Evolutionary conservation across 495 filamentous ascomycete genomes (phyloP), one percentile per base, ranked within the genome.

Genomic region (Choiromyces venosus): DNA sequence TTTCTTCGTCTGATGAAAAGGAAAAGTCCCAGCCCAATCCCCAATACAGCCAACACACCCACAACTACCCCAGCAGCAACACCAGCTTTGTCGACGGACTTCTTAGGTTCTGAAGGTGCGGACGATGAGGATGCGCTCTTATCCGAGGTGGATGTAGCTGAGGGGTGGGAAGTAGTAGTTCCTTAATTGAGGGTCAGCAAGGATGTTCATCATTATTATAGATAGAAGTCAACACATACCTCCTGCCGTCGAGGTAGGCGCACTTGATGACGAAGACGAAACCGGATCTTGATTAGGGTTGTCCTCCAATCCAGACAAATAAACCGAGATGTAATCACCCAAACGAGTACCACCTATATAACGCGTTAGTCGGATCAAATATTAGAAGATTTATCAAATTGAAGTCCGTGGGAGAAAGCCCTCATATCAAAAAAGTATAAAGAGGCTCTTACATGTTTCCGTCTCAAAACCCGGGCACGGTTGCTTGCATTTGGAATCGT

Each of bases 61-160:
- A 96, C 90, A 9, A 98, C 94, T 6, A 93, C 92, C 71, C 94
- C 95, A 37, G 88, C 94, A 37, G 92, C 94, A 73, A 97, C 93
- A 36, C 90, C 92, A 37, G 89, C 92, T 56, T 86, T 91, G 74
- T 88, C 90, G 36, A 90, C 82, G 68, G 52, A 78, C 74, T 56
- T 82, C 74, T 36, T 56, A 68, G 76, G 73, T 40, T 70, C 19
- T 36, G 73, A 29, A 16, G 70, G 71, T 61, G 73, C 46, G n/a
- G 72, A 65, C 72, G 75, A 29, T 1, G 65, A 68, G 52, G 25
- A 61, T 33, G 14, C 3, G 52, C 12, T 61, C 52, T 33, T 61
- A 33, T 61, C 25, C 52, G 25, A 61, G 25, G 37, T 71, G 67
- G 67, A 64, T 12, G 71, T 40, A 61, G 65, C 37, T 12, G 37